Base-by-base conservation (phyloP, 768 basidiomycete genomes). In the Royoungia palumana region DNA sequence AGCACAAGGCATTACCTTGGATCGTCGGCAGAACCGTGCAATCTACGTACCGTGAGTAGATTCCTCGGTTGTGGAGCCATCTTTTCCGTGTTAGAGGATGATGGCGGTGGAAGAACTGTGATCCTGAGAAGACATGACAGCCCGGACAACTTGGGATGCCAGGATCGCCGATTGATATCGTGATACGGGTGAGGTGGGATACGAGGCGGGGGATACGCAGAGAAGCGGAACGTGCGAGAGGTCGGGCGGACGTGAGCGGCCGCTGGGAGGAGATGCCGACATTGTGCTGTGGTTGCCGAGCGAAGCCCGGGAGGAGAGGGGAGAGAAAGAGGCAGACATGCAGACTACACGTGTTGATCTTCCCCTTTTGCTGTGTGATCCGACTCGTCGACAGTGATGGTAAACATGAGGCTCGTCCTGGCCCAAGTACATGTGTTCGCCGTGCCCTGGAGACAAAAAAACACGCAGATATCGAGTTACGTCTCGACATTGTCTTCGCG, bases 301-400 rank as follows among this genome's bases (percentile, higher is more conserved):
- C 11, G 24, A 28, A 35, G 46, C 30, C 21, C 36, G 35, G 47
- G 38, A 41, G 28, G 46, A 56, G 57, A 56, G 47, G 37, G 50
- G 46, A 38, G 41, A 19, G 40, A 53, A 57, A 58, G 52, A 47
- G 50, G 57, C 30, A 46, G 41, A 61, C 62, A 62, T 49, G 61
- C 61, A 6, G 14, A 17, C 1, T 4, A 50, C 62, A 64, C 61
- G 61, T 63, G 62, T 54, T 50, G 48, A 47, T 42, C 49, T 57
- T 40, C 62, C 53, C 47, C 37, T 38, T 62, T 53, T 30, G 42
- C 17, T 17, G 37, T 30, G 19, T 62, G 57, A 53, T 61, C 60
- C 60, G 60, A 50, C 40, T n/a, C 25, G 24, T 37, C 1, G 10
- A 28, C 10, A 28, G 28, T 28, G 28, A 28, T 28, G 28, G 56